phyloP scores from a whole-genome alignment of 2,329 filamentous ascomycete species.

The Amphichorda felina region DNA sequence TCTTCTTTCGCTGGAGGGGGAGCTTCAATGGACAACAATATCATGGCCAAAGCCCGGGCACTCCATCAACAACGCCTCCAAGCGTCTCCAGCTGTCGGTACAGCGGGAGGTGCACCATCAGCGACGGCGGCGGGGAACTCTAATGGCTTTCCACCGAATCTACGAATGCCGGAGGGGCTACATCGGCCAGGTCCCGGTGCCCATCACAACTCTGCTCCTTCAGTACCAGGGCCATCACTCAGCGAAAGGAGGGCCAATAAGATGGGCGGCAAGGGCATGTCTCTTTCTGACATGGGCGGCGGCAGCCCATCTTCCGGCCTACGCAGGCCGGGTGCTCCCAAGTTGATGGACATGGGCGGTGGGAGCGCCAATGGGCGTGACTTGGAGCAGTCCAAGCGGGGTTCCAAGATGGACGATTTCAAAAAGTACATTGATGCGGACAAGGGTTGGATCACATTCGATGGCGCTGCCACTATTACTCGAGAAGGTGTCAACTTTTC shows the following conservation, averaged over 20 bases:
- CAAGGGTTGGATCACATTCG: slow-evolving; percentile 83
- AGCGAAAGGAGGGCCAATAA: slow-evolving; percentile 52
- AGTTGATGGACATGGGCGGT: slow-evolving; percentile 27
- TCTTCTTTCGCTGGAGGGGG: slow-evolving; percentile 19
- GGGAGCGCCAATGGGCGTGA: slow-evolving; percentile 10
- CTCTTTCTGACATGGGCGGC: slow-evolving; percentile 39
- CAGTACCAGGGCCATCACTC: slow-evolving; percentile 44
- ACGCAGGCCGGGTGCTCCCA: slow-evolving; percentile 24
- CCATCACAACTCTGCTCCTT: slow-evolving; percentile 42
- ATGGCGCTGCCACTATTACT: slow-evolving; percentile 83
- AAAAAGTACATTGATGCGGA: slow-evolving; percentile 83
- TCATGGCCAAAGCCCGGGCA: slow-evolving; percentile 35
- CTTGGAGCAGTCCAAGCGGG: slow-evolving; percentile 20
- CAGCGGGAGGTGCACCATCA: background rate
- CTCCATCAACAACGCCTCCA: slow-evolving; percentile 34
- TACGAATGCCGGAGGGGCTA: slow-evolving; percentile 28
- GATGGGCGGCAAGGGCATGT: slow-evolving; percentile 29
- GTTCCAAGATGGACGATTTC: slow-evolving; percentile 46
- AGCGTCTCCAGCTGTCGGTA: slow-evolving; percentile 19
- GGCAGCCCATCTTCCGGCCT: slow-evolving; percentile 10
- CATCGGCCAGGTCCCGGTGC: slow-evolving; percentile 32
- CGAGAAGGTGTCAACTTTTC: slow-evolving; percentile 86
- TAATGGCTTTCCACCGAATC: slow-evolving; percentile 10
- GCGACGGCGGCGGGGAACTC: background rate
- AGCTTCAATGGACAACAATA: slow-evolving; percentile 23